Percentiles rank a stretch among this genome's conserved stretches.
Conservation (phyloP, 2,329 filamentous ascomycete species). For the Diaporthe ilicicola region DNA sequence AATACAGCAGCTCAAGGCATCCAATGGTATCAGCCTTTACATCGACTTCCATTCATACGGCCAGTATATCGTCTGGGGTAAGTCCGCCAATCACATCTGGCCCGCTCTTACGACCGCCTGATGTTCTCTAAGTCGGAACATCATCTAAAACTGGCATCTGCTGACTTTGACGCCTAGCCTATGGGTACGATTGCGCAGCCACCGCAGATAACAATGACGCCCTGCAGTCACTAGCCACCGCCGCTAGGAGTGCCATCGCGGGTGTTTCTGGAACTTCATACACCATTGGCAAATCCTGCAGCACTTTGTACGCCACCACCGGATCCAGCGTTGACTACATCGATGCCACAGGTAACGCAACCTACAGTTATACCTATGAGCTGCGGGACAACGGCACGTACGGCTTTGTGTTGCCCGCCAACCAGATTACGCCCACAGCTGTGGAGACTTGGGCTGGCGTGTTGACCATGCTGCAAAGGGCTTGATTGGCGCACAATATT, state of each 20-base stretch:
- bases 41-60: conserved; percentile 73
- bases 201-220: not conserved
- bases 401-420: conserved; percentile 48
- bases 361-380: conserved; percentile 52
- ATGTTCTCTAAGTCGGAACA: too few relatives aligned
- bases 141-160: too few relatives aligned
- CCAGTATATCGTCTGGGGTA: conserved; percentile 45
- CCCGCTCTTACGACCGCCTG: not conserved
- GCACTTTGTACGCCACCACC: conserved; percentile 48
- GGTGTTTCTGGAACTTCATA: conserved; percentile 45
- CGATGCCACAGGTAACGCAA: conserved; percentile 38
- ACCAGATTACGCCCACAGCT: conserved; percentile 47
- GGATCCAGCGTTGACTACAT: conserved; percentile 43
- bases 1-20: conserved; percentile 42
- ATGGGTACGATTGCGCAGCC: not conserved
- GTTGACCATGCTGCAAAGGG: conserved; percentile 1
- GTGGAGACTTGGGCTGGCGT: conserved; percentile 47
- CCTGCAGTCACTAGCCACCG: not conserved
- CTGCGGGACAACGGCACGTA: conserved; percentile 43
- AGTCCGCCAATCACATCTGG: not conserved
- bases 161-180: not conserved
- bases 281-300: conserved; percentile 48
- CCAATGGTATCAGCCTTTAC: conserved; percentile 65
- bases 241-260: conserved; percentile 40
- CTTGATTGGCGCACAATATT: not conserved